Percentiles rank a stretch among this genome's conserved stretches.
phyloP scores from a whole-genome alignment of 176 grass and related monocot species.

The Rhynchospora pubera region DNA sequence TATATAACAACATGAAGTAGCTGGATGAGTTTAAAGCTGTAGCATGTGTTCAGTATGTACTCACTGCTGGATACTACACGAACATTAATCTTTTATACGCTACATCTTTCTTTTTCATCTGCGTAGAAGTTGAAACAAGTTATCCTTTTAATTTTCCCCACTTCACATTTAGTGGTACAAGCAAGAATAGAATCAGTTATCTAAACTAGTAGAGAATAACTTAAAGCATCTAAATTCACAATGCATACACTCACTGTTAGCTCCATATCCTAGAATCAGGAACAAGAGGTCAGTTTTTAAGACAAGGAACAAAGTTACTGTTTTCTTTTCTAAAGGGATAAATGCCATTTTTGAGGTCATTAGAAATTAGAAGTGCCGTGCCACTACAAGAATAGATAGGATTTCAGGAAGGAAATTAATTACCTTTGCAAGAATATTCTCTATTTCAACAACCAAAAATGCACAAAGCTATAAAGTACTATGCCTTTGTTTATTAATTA shows the following conservation, averaged over 20 bases:
- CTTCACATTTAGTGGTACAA: too few species aligned
- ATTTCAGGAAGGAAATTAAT: neutral
- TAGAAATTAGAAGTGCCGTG: neutral
- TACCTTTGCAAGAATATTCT: neutral
- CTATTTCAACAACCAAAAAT: conserved; percentile 7
- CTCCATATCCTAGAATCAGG: neutral
- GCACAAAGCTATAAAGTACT: neutral
- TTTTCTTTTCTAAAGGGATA: neutral
- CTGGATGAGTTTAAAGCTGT: neutral
- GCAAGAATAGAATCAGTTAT: neutral
- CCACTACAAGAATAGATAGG: too few species aligned
- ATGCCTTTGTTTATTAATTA: conserved; percentile 2
- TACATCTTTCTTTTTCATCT: neutral
- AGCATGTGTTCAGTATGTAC: neutral
- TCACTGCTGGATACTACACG: neutral
- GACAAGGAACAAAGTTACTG: neutral
- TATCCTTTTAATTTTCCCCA: too few species aligned
- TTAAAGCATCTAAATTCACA: neutral
- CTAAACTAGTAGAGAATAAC: neutral
- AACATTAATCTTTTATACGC: neutral
- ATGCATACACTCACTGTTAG: neutral
- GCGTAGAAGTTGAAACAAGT: neutral
- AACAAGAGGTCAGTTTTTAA: neutral
- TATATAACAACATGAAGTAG: neutral
- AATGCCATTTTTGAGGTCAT: conserved; percentile 12